A percentile compares a stretch with the other conserved stretches of the same genome.
Conservation (phyloP, 2,329 filamentous ascomycete species). For the Alternaria arborescens region DNA sequence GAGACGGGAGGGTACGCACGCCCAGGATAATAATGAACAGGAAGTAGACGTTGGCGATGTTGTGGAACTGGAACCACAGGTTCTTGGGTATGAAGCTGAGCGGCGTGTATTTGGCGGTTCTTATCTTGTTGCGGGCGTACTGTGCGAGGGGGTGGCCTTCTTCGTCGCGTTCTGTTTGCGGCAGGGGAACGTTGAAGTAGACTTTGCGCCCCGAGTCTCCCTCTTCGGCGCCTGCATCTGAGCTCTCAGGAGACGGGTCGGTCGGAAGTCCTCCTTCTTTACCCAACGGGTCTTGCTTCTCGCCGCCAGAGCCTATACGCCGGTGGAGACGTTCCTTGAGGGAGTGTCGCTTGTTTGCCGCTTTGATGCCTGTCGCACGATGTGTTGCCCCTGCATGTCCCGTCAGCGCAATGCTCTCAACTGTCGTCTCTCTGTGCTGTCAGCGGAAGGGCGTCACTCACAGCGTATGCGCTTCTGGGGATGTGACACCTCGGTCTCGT, state of each 20-base stretch:
- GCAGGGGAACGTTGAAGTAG: constrained; percentile 87
- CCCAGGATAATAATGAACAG: constrained; percentile 93
- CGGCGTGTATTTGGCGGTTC: constrained; percentile 96
- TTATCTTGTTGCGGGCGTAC: constrained; percentile 93
- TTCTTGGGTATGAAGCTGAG: constrained; percentile 97
- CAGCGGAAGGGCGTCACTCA: constrained; percentile 12
- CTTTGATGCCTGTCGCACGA: constrained; percentile 78
- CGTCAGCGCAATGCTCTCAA: constrained; percentile 12
- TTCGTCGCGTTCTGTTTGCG: constrained; percentile 77
- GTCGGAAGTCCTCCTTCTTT: constrained; percentile 44
- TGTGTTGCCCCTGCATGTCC: constrained; percentile 78
- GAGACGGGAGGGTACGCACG: constrained; percentile 66
- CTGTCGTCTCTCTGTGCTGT: background rate
- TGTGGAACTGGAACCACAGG: constrained; percentile 97
- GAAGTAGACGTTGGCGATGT: constrained; percentile 98
- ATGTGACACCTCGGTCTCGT: constrained; percentile 63
- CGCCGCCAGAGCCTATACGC: constrained; percentile 64
- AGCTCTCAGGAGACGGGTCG: constrained; percentile 57
- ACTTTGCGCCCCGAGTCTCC: constrained; percentile 62
- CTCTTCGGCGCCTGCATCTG: constrained; percentile 52
- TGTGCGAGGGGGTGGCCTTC: constrained; percentile 75
- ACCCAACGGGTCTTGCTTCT: constrained; percentile 65
- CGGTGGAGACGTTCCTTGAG: constrained; percentile 80
- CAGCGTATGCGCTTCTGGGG: constrained; percentile 82
- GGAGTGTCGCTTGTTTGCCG: constrained; percentile 79